Base-by-base conservation (phyloP, 805 yeast genomes). In the Zygotorulaspora danielsina region DNA sequence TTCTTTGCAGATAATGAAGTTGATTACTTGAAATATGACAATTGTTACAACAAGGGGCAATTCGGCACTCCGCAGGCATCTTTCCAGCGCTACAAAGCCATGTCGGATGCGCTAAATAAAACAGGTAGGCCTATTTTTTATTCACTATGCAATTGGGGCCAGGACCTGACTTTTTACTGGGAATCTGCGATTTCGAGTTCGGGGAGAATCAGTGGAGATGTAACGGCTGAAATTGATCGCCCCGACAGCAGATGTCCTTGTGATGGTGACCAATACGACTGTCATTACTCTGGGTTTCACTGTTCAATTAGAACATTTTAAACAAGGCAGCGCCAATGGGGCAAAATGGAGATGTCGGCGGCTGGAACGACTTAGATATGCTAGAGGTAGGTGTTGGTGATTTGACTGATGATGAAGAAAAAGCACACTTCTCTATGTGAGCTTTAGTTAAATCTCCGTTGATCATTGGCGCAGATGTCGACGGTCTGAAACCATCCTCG, bases 1-100 rank as follows among this genome's bases (percentile, higher is more conserved):
- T 48, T 51, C 7, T 52, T 57, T 39, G 63, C 61, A 2, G 50
- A 44, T 19, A 54, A 59, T 54, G 60, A 47, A 6, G 53, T 59
- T 18, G 65, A 59, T 39, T 59, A 59, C 38, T 49, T 59, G 34
- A 59, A 59, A 32, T 59, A 59, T 43, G 65, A 59, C 40, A 59
- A 59, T 41, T 59, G 65, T 46, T 56, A 42, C 44, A 57, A 58
- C 37, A 51, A 50, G 25, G 64, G 64, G 15, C 42, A 46, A 19
- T 51, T 47, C 24, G 64, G 64, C 15, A 48, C 52, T 3, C 54
- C 61, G 6, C 36, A 50, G 24, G 30, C 48, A 12, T 51, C 58
- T 22, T 57, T 41, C 45, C 28, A 50, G 17, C 44, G 64, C n/a
- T 59, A 59, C 41, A 41, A 49, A 38, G 32, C 30, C 10, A 59